Evolutionary conservation across 176 grass and related monocot genomes (phyloP).

Genomic region (Luzula sylvatica): DNA sequence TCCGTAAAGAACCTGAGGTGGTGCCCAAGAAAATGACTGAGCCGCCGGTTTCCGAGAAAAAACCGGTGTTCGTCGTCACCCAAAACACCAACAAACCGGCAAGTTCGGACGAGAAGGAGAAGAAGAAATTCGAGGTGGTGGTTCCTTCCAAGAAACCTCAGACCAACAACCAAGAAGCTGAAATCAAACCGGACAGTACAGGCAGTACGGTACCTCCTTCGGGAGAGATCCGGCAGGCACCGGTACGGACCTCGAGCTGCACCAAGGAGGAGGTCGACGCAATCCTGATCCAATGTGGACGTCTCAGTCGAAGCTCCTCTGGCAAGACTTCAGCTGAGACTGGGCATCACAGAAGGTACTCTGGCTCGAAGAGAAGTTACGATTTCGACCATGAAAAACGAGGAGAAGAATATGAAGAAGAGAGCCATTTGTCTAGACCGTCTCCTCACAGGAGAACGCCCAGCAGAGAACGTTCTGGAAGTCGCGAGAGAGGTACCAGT

Average conservation of each 20-base stretch:
- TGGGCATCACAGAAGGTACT: constrained; percentile 38
- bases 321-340: constrained; percentile 45
- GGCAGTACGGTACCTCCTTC: background rate
- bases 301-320: constrained; percentile 83
- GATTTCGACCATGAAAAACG: constrained; percentile 72
- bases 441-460: constrained; percentile 67
- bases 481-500: constrained; percentile 34
- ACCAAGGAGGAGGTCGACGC: constrained; percentile 86
- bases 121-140: background rate
- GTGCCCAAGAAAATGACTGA: background rate
- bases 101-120: constrained; percentile 14
- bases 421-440: constrained; percentile 35
- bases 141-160: constrained; percentile 27
- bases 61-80: constrained; percentile 61
- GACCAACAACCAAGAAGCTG: background rate
- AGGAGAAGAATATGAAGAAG: constrained; percentile 27
- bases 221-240: constrained; percentile 26
- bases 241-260: constrained; percentile 64
- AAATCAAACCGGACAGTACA: background rate
- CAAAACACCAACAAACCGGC: constrained; percentile 22
- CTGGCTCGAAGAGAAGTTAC: constrained; percentile 81
- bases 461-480: constrained; percentile 57
- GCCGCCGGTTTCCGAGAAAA: constrained; percentile 32
- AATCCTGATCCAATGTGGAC: constrained; percentile 92
- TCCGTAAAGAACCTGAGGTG: background rate